phyloP scores from a whole-genome alignment of 495 filamentous ascomycete genomes.

The Lasiosphaeria hispida region DNA sequence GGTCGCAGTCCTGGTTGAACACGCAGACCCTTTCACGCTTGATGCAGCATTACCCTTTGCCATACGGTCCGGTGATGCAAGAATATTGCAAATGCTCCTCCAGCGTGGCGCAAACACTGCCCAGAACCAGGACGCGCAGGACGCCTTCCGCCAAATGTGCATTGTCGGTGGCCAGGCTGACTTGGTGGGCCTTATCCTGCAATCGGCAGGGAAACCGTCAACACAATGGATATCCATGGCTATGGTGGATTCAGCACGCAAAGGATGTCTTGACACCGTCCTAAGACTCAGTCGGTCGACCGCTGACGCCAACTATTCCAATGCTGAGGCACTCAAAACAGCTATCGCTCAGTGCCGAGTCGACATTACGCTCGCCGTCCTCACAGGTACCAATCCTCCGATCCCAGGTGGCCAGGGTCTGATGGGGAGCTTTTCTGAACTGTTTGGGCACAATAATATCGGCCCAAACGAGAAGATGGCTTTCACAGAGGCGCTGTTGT shows the following conservation, averaged over 20 bases:
- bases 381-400: constrained; percentile 42
- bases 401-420: constrained; percentile 34
- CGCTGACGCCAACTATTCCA: constrained; percentile 44
- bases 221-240: constrained; percentile 35
- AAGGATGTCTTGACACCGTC: constrained; percentile 44
- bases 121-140: constrained; percentile 39
- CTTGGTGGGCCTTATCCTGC: constrained; percentile 42
- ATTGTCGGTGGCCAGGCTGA: constrained; percentile 37
- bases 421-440: constrained; percentile 38
- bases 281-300: constrained; percentile 41
- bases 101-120: constrained; percentile 39
- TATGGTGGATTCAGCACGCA: constrained; percentile 45
- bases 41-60: constrained; percentile 41
- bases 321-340: constrained; percentile 43
- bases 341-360: constrained; percentile 40
- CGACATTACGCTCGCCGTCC: constrained; percentile 45
- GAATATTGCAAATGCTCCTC: constrained; percentile 40
- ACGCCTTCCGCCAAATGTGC: constrained; percentile 45
- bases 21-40: constrained; percentile 41
- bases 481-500: constrained; percentile 44
- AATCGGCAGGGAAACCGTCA: constrained; percentile 40
- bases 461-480: constrained; percentile 42
- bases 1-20: constrained; percentile 44
- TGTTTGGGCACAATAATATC: constrained; percentile 39
- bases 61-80: constrained; percentile 35